phyloP scores from a whole-genome alignment of 768 basidiomycete species.

The Lactarius vividus region DNA sequence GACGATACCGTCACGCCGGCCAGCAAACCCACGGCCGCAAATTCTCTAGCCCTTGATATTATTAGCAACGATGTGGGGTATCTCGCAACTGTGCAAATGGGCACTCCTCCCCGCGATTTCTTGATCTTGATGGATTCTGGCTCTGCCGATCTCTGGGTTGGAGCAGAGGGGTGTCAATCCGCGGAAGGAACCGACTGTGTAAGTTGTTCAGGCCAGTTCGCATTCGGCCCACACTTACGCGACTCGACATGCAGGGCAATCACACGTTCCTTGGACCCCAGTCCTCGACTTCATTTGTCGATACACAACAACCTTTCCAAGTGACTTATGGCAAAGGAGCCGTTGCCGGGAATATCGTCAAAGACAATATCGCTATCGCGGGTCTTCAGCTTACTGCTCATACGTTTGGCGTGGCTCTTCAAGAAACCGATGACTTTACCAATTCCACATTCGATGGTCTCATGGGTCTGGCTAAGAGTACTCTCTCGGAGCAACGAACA shows the following conservation, averaged over 20 bases:
- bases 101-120: constrained; percentile 45
- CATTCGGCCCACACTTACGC: not conserved
- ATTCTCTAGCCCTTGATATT: constrained; percentile 68
- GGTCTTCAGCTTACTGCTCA: constrained; percentile 57
- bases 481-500: constrained; percentile 61
- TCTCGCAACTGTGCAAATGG: constrained; percentile 43
- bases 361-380: constrained; percentile 62
- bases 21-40: constrained; percentile 40
- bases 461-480: constrained; percentile 73
- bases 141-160: constrained; percentile 46
- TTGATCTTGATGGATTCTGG: constrained; percentile 47
- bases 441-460: constrained; percentile 62
- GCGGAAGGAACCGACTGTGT: constrained; percentile 40
- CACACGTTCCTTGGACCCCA: constrained; percentile 64
- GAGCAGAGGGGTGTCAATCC: constrained; percentile 36
- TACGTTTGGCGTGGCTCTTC: constrained; percentile 62
- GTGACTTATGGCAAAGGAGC: constrained; percentile 69
- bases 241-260: constrained; percentile 43
- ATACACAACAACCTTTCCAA: constrained; percentile 48
- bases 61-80: constrained; percentile 60
- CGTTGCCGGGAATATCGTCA: constrained; percentile 61
- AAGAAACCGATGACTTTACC: constrained; percentile 64
- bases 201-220: constrained; percentile 27
- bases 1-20: constrained; percentile 44
- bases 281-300: constrained; percentile 61